Evolutionary conservation across 495 filamentous ascomycete species (phyloP).

Genomic region (Talaromyces ruber): DNA sequence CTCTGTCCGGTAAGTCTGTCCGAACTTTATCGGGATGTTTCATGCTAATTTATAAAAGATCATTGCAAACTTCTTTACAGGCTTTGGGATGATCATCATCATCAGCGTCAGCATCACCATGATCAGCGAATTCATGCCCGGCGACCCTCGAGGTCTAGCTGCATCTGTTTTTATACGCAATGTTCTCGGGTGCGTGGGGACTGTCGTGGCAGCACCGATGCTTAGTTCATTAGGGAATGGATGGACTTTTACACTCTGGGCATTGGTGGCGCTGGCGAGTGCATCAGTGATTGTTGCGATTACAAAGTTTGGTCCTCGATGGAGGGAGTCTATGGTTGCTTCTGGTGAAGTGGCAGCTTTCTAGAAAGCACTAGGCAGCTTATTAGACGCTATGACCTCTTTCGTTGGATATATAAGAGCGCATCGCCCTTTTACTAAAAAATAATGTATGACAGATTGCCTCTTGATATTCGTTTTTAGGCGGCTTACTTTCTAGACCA

Average conservation of each 20-base stretch:
- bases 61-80: constrained; percentile 69
- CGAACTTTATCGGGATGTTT: constrained; percentile 19
- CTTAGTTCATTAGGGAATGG: constrained; percentile 62
- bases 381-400: too few relatives aligned
- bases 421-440: too few relatives aligned
- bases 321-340: constrained; percentile 36
- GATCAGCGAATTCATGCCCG: constrained; percentile 76
- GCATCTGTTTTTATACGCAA: constrained; percentile 58
- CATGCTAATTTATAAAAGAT: constrained; percentile 25
- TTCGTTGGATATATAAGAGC: too few relatives aligned
- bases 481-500: too few relatives aligned
- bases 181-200: constrained; percentile 60
- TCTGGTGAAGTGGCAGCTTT: background rate
- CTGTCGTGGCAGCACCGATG: constrained; percentile 54
- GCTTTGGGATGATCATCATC: constrained; percentile 71
- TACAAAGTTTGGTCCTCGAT: constrained; percentile 52
- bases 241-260: constrained; percentile 65
- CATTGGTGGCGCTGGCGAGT: constrained; percentile 42
- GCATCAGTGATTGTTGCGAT: constrained; percentile 54
- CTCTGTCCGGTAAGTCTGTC: constrained; percentile 4
- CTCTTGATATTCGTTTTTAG: too few relatives aligned
- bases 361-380: too few relatives aligned
- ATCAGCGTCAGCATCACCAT: constrained; percentile 60
- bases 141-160: constrained; percentile 43
- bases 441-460: too few relatives aligned